Base-by-base conservation (phyloP, 495 filamentous ascomycete genomes). In the Echria macrotheca region DNA sequence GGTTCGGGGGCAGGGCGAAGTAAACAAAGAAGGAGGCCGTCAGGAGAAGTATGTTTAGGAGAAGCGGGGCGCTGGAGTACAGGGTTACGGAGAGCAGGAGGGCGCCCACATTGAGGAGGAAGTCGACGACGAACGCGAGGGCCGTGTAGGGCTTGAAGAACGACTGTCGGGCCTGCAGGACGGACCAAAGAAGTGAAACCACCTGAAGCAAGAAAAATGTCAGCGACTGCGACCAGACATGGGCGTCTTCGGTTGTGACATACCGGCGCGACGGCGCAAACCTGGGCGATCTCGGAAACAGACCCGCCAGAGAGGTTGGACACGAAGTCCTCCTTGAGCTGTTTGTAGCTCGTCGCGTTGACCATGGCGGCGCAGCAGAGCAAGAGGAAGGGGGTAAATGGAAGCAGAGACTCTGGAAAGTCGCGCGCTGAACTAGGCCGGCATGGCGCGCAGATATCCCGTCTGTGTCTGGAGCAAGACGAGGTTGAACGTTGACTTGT, bases 261-360 rank as follows among this genome's bases (percentile, higher is more conserved):
- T 78, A 97, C 93, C 49, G 93, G 83, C 58, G 88, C 88, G 44
- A 93, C 83, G 5, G 85, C 77, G 31, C 85, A 86, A 38, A 97
- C 85, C 50, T 75, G 72, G 56, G 95, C 91, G 69, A 99, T 91
- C 60, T 99, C 93, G 22, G 70, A 61, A 39, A 96, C 83, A 11
- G 77, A 73, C 31, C 91, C 89, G 29, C 93, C 93, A n/a, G 84
- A 81, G 25, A 95, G 81, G 61, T 89, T 86, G 15, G 91, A 96
- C 56, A 99, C 93, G 60, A 95, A 96, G 47, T 87, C 88, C 74
- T 95, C 90, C 66, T 97, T 99, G 42, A 82, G 76, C 43, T 83
- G 77, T 71, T 97, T 99, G 70, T 95, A 91, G 67, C 73, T 82
- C 11, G 66, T 63, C 39, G 64, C 47, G 49, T 58, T 55, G 24